Base-by-base conservation (phyloP, 495 filamentous ascomycete species). In the Amniculicola lignicola region DNA sequence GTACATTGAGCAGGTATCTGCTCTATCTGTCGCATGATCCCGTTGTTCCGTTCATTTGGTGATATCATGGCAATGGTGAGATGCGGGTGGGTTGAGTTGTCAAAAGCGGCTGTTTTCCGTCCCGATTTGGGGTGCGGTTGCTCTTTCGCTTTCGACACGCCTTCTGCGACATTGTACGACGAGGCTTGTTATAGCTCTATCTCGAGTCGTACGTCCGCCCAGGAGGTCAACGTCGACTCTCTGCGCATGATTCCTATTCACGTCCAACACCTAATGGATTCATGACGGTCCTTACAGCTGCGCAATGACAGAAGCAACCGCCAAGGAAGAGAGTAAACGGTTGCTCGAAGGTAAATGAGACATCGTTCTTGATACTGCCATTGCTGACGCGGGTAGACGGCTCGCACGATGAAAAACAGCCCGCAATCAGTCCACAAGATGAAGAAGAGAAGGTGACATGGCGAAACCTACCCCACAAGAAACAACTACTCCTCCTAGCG, bases 401-500 rank as follows among this genome's bases (percentile, higher is more conserved):
- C 18, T 3, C 3, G 31, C 4, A 38, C 44, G 23, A 49, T 12
- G 52, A 46, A 40, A 43, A 57, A 36, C 3, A 43, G 38, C 7
- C 42, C 12, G 15, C 50, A 2, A 7, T 42, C 15, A 54, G 22
- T 3, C n/a, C 21, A 18, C 31, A 22, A n/a, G 12, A 19, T 2
- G 21, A 38, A 12, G 53, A 47, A 45, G 51, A 61, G 14, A 50
- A 40, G 39, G 62, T 67, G 10, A 61, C 61, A n/a, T 67, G 64
- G 64, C 46, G 25, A 28, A 61, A 43, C 43, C 70, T 90, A 0
- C 87, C 87, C 0, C 75, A 79, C 51, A 89, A 88, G 57, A 73
- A 79, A 48, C 86, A 90, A 67, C 73, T 90, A 54, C 69, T 82
- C 2, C 81, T 89, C 48, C 72, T 90, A 49, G 84, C 84, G 0